Evolutionary conservation across 805 yeast genomes (phyloP).

Genomic region (Saccharomycopsis malanga): DNA sequence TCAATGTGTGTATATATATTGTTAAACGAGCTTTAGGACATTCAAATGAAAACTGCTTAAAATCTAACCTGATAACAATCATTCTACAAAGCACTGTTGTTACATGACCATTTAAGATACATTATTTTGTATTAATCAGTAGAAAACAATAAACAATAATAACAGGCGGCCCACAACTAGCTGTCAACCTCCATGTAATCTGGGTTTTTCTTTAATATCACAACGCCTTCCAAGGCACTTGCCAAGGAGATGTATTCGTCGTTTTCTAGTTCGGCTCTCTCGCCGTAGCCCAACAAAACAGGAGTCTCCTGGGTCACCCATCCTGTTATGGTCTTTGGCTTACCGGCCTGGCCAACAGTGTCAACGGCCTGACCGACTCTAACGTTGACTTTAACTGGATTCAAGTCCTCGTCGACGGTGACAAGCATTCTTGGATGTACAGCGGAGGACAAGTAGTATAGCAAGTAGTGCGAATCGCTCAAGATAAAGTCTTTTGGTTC

Average conservation of each 20-base stretch:
- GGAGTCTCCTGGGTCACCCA: conserved; percentile 99
- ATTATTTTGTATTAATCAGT: too few species aligned
- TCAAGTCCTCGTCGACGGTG: conserved; percentile 82
- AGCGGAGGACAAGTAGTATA: conserved; percentile 81
- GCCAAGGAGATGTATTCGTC: conserved; percentile 85
- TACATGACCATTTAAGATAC: too few species aligned
- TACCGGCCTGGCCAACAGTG: conserved; percentile 98
- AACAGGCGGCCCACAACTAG: too few species aligned
- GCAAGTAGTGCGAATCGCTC: conserved; percentile 67
- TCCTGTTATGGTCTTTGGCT: conserved; percentile 97
- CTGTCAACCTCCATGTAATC: conserved; percentile 62
- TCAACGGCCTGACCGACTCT: conserved; percentile 99
- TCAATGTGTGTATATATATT: too few species aligned
- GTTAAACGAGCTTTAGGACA: too few species aligned
- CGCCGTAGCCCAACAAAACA: conserved; percentile 86
- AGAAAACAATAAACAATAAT: too few species aligned
- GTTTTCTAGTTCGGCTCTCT: conserved; percentile 93
- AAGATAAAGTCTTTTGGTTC: conserved; percentile 81
- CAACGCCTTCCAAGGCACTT: conserved; percentile 84
- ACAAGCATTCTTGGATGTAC: conserved; percentile 88
- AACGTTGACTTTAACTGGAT: conserved; percentile 87
- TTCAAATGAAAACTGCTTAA: too few species aligned
- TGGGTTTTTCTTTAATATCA: conserved; percentile 85
- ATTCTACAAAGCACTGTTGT: too few species aligned
- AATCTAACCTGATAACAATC: too few species aligned